Evolutionary conservation across 1,284 basidiomycete species (phyloP), one percentile per base, ranked within the genome.

Genomic region (Heterobasidion occidentale): DNA sequence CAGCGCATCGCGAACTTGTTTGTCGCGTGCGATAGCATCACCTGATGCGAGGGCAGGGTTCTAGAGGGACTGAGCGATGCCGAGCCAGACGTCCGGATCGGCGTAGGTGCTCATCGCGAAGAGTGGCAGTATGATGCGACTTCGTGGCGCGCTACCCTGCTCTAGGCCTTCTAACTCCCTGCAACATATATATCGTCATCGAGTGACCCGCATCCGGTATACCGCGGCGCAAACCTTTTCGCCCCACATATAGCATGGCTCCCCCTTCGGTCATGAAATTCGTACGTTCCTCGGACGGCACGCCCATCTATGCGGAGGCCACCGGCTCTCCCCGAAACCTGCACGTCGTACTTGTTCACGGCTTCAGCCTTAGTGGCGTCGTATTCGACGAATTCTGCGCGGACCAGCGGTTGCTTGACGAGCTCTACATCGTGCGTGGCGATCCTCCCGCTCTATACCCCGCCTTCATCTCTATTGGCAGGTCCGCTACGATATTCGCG

Each of bases 221-320:
- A 27, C 27, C 27, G 27, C 27, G 27, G 27, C 27, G 27, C 27
- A 27, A 27, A 4, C 27, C 27, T 27, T 5, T 27, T 27, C 27
- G 1, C 27, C 45, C 14, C 45, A 46, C 14, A n/a, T 20, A 20
- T 20, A 46, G 9, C 45, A 46, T 46, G 45, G 14, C 45, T 46
- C 8, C 17, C 20, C 4, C 27, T 27, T 15, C 48, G 7, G 48
- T 50, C 33, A 33, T 50, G 33, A 58, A 58, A 19, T 36, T 47
- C 9, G 20, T 67, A 14, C 53, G 54, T 9, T 67, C 65, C 11
- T 54, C 63, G 33, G 66, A 67, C 46, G 62, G 64, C 9, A 61
- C 57, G 9, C 17, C 15, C 3, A 61, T 67, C 20, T 64, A 64
- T 51, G 61, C 66, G 6, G 65, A 67, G 53, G 63, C 61, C 7